Conservation (phyloP, 2,329 filamentous ascomycete species). For the Aquanectria penicillioides region DNA sequence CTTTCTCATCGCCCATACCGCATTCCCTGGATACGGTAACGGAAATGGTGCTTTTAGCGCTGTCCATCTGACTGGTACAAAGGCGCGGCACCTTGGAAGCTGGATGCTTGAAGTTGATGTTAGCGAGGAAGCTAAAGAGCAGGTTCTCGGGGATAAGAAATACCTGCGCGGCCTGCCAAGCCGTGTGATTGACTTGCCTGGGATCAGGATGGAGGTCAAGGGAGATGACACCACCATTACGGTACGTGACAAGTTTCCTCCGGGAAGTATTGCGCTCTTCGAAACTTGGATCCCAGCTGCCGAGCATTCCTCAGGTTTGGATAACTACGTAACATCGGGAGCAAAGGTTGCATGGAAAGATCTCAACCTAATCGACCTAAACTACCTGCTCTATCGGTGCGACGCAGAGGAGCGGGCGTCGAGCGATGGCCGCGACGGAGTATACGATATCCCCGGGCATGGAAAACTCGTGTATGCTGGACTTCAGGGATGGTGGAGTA, state of each 20-base stretch:
- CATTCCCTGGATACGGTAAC: slow-evolving; percentile 89
- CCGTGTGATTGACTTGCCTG: slow-evolving; percentile 77
- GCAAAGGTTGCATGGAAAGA: slow-evolving; percentile 81
- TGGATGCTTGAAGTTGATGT: slow-evolving; percentile 93
- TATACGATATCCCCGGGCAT: slow-evolving; percentile 85
- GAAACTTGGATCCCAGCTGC: slow-evolving; percentile 94
- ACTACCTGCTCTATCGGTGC: slow-evolving; percentile 90
- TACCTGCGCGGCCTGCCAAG: slow-evolving; percentile 86
- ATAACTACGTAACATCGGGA: slow-evolving; percentile 86
- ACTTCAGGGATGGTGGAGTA: slow-evolving; percentile 98
- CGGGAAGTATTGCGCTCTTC: slow-evolving; percentile 93
- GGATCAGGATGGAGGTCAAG: slow-evolving; percentile 76
- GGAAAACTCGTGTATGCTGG: slow-evolving; percentile 93
- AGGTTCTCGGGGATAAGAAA: slow-evolving; percentile 74
- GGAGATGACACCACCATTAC: slow-evolving; percentile 81
- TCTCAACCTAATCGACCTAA: slow-evolving; percentile 83
- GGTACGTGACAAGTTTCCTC: slow-evolving; percentile 85
- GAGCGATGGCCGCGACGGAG: slow-evolving; percentile 83
- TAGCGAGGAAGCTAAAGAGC: slow-evolving; percentile 73
- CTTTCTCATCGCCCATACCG: slow-evolving; percentile 95
- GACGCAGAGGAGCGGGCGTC: slow-evolving; percentile 87
- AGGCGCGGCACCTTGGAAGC: slow-evolving; percentile 85
- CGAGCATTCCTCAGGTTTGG: slow-evolving; percentile 84
- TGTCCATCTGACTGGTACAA: slow-evolving; percentile 84
- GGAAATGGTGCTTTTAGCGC: slow-evolving; percentile 83